Conservation (phyloP, 305 asterid genomes). For the Plantago coronopus region DNA sequence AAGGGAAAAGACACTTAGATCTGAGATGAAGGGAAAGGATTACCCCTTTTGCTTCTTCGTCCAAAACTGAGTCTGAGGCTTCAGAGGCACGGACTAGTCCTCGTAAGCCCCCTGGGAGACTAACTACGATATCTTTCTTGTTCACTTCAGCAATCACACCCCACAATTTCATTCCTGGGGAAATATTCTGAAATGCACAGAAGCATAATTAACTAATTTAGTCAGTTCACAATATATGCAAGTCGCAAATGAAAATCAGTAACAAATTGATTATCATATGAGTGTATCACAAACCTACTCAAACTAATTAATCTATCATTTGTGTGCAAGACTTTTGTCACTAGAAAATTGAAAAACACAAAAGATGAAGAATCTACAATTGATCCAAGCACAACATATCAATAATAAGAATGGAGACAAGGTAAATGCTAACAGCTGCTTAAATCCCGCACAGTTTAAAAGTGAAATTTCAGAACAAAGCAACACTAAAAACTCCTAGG, state of each 20-base stretch:
- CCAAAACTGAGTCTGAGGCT: slow-evolving; percentile 58
- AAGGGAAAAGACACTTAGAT: slow-evolving; percentile 16
- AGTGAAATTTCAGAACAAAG: no score
- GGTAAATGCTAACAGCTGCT: no score
- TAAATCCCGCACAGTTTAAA: no score
- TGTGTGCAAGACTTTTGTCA: no score
- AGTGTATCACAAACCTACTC: background rate
- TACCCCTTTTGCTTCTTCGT: slow-evolving; percentile 44
- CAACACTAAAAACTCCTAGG: no score
- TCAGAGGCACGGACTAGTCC: slow-evolving; percentile 86
- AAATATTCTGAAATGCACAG: slow-evolving; percentile 58
- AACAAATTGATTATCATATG: no score
- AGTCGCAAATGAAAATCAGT: background rate
- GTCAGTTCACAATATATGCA: background rate
- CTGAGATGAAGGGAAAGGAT: slow-evolving; percentile 5
- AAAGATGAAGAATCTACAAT: no score
- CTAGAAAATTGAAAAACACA: no score
- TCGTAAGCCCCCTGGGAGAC: slow-evolving; percentile 94
- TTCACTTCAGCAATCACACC: slow-evolving; percentile 90
- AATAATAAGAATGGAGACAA: no score
- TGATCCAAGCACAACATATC: no score
- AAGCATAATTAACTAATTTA: background rate
- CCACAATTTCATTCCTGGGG: slow-evolving; percentile 94
- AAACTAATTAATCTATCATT: no score
- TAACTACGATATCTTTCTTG: slow-evolving; percentile 79